phyloP scores from a whole-genome alignment of 2,329 filamentous ascomycete species.

The Nemania diffusa region DNA sequence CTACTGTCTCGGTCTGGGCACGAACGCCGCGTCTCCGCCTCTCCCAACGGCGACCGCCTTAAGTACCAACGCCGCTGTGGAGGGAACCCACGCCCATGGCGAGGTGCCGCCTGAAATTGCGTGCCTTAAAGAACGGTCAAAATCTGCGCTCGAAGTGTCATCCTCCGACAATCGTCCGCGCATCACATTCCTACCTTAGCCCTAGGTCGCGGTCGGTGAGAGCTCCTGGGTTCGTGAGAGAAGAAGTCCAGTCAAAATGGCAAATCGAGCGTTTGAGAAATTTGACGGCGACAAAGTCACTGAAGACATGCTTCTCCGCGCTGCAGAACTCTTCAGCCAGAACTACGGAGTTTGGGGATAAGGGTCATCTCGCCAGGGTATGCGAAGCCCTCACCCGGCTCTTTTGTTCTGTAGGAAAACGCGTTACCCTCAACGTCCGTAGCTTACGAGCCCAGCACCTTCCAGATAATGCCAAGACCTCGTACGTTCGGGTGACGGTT shows the following conservation, averaged over 20 bases:
- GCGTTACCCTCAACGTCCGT: constrained; percentile 40
- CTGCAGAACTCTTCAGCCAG: constrained; percentile 52
- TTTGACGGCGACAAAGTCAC: constrained; percentile 44
- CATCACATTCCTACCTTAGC: constrained; percentile 12
- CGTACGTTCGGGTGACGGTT: constrained; percentile 49
- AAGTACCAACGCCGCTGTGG: too few relatives aligned
- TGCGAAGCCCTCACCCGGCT: neutral
- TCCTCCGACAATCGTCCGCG: constrained; percentile 1
- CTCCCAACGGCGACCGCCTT: too few relatives aligned
- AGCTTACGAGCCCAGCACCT: constrained; percentile 52
- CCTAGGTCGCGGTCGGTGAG: constrained; percentile 1
- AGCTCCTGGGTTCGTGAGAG: neutral
- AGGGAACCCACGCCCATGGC: too few relatives aligned
- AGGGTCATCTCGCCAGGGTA: constrained; percentile 7
- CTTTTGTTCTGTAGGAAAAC: constrained; percentile 24
- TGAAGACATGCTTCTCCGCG: constrained; percentile 51
- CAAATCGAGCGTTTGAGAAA: constrained; percentile 10
- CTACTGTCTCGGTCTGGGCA: too few relatives aligned
- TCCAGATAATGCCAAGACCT: constrained; percentile 41
- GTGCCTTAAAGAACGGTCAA: too few relatives aligned
- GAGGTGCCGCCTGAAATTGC: too few relatives aligned
- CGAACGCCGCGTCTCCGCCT: too few relatives aligned
- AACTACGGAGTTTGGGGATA: constrained; percentile 49
- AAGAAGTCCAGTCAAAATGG: constrained; percentile 1
- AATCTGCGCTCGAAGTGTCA: too few relatives aligned